Base-by-base conservation (phyloP, 495 filamentous ascomycete species). In the Podospora anserina region DNA sequence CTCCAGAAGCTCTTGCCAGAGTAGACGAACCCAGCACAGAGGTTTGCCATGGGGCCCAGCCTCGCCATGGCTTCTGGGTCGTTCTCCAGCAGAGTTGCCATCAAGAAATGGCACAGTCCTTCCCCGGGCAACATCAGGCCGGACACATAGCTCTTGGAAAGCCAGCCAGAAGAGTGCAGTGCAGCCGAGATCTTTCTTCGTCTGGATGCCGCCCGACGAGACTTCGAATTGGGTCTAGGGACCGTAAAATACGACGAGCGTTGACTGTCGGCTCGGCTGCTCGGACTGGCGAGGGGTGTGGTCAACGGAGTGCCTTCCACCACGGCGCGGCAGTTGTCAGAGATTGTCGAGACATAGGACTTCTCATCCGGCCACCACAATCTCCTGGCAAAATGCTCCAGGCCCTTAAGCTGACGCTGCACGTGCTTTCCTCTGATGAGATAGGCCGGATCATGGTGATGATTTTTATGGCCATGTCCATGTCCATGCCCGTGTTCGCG, bases 21-120 rank as follows among this genome's bases (percentile, higher is more conserved):
- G 72, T 92, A 93, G 7, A 89, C 77, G 71, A 96, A 92, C 4
- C 92, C 92, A n/a, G 90, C 90, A 71, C 89, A 90, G 7, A 96
- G 78, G 75, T 90, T 93, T 2, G 88, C 89, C 57, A 85, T 82
- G 23, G 88, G 82, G 0, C 92, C 92, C 4, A 96, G 82, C 59
- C 72, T 84, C 18, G 82, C 76, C 56, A 94, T 79, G 32, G 89
- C 91, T 18, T 86, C 79, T 5, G 82, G 75, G 71, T 93, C 90
- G 70, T 92, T 92, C 72, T 96, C 92, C 19, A 96, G 74, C 23
- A 95, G 68, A 0, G 91, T 90, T 1, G 88, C 87, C 76, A 96
- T 94, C 39, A 96, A 81, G 61, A 95, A 86, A 71, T 95, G 91
- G 32, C 84, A 85, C 55, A 93, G 82, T 0, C 82, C 77, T 75